Evolutionary conservation across 257 asterid species (phyloP), one percentile per base, ranked within the genome.

Genomic region (Nemophila menziesii): DNA sequence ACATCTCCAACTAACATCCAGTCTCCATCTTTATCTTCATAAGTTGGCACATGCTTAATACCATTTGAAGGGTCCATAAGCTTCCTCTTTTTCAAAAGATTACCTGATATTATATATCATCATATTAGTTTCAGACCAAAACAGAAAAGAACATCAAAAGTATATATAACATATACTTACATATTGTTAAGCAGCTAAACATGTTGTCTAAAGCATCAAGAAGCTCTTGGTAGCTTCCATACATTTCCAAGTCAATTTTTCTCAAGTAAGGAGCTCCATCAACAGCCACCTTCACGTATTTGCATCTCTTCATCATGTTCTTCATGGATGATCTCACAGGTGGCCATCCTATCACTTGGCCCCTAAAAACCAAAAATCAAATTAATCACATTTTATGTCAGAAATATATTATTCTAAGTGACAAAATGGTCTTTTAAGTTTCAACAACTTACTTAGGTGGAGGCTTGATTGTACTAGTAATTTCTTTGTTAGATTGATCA

Each of bases 1-100:
- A 85, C 93, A 74, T 85, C 95, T 62, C 92, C 93, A 50, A 77
- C 71, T 58, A 84, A 56, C 95, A 84, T 84, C 95, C 93, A 80
- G 22, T 80, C 93, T 38, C 87, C 92, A 69, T 85, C 95, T 66
- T 70, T 80, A 43, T 80, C 93, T 61, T 80, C 95, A 46, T 85
- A 80, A 20, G 92, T 69, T 33, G 92, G 92, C 59, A 85, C 74
- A 65, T 80, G 73, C 20, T 85, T 74, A 8, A 57, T 49, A 4
- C 93, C 95, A 60, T 80, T 68, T 48, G 67, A 49, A 47, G 57
- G 13, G 20, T 80, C 95, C 73, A 72, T 39, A 16, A 74, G 69
- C 63, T 62, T 80, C 55, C 62, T 69, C 59, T 79, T 68, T 26
- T 63, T 68, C 58, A 66, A 21, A 20, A 71, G 67, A 66, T 77